These are phyloP conservation scores for Eutrema yunnanense DNA, from an alignment of 345 rosid genomes.

Conservation along the genomic window DNA sequence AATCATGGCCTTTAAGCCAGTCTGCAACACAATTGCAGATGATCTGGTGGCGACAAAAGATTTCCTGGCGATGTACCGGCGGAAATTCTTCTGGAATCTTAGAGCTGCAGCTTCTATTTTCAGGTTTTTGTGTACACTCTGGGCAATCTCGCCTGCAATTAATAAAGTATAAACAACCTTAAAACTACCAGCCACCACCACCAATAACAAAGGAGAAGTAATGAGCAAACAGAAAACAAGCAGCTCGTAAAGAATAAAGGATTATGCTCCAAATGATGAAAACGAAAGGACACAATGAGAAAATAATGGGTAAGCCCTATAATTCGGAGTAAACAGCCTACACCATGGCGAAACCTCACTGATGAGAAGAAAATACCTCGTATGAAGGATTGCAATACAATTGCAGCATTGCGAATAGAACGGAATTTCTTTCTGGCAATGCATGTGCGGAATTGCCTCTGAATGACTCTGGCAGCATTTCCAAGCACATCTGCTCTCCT, in stretches of 20 bases:
- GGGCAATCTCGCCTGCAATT: slow-evolving; percentile 52
- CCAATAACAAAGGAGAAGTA: background rate
- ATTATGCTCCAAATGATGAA: slow-evolving; percentile 9
- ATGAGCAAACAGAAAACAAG: slow-evolving; percentile 2
- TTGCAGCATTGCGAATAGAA: slow-evolving; percentile 59
- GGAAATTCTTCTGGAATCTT: slow-evolving; percentile 79
- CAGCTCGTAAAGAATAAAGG: background rate
- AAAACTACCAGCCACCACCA: slow-evolving; percentile 2
- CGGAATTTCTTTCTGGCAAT: slow-evolving; percentile 68
- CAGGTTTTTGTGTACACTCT: slow-evolving; percentile 54
- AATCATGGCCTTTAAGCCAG: slow-evolving; percentile 81
- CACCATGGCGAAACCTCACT: background rate
- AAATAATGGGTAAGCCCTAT: background rate
- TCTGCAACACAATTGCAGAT: slow-evolving; percentile 70
- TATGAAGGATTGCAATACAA: slow-evolving; percentile 60
- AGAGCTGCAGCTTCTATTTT: slow-evolving; percentile 69
- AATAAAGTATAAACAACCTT: background rate
- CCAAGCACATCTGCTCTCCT: slow-evolving; percentile 94
- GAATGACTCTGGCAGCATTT: slow-evolving; percentile 88
- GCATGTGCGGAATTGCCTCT: slow-evolving; percentile 67
- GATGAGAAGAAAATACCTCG: slow-evolving; percentile 51
- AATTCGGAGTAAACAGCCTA: slow-evolving; percentile 9
- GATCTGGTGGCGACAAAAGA: slow-evolving; percentile 41
- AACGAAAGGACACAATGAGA: background rate
- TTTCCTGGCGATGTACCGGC: slow-evolving; percentile 46